Base-by-base conservation (phyloP, 164 flowering plant genomes). In the Taxillus chinensis region DNA sequence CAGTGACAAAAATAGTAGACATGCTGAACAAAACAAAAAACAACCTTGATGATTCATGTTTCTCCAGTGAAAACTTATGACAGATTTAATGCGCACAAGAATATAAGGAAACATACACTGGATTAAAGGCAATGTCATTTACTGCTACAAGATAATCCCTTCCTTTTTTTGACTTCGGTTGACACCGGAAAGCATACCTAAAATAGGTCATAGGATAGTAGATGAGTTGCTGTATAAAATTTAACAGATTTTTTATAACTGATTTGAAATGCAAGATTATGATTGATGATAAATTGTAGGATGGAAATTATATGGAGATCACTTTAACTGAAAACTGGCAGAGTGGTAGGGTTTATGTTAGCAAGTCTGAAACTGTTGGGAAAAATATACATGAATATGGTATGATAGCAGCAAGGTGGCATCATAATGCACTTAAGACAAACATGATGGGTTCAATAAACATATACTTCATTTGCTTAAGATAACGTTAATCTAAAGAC, bases 181-280 rank as follows among this genome's bases (percentile, higher is more conserved):
- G 74, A 74, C 99, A 90, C 51, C 88, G 80, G 62, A 93, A 90
- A 16, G 63, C 65, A 66, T 77, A 93, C 60, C 99, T 93, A 85
- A 57, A 61, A 71, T 38, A 58, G 11, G 64, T 45, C 45, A 63
- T 38, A 41, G 16, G 64, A 27, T 15, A 55, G 49, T 41, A 57
- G 54, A 41, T 57, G 37, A 8, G 55, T 55, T 10, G 64, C 41
- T 63, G 52, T 39, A 9, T 39, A 55, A 4, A 27, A 3, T 17
- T 9, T 38, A 17, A 39, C 15, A 15, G 17, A 27, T 0, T 0
- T 27, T 27, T 12, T 17, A 1, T 5, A 55, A 49, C 52, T 1
- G 13, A 49, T 1, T 4, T n/a, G 14, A 1, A 4, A 9, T 49
- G 52, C 12, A 49, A 49, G 52, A 12, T 9, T 4, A 9, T 7